Conservation (phyloP, 768 basidiomycete genomes). For the Coprinopsis cinerea region DNA sequence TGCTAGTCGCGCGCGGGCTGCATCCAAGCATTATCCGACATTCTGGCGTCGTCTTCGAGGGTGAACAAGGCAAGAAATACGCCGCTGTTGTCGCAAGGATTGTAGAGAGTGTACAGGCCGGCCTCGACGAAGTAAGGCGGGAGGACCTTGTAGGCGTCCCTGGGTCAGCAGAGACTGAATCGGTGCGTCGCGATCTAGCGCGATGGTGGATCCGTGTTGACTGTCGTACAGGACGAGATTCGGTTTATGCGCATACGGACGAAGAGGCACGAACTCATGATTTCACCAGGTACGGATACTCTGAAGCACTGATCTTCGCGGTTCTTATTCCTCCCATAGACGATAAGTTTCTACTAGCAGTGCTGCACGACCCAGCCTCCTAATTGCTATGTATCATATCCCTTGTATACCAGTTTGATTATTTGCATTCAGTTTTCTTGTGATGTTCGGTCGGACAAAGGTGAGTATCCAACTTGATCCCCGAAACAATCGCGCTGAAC, state of each 20-base stretch:
- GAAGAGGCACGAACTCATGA: slow-evolving; percentile 88
- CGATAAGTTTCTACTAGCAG: slow-evolving; percentile 1
- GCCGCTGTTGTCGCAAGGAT: slow-evolving; percentile 68
- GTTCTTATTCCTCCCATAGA: not conserved
- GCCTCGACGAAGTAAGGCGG: slow-evolving; percentile 70
- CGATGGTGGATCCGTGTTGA: not conserved
- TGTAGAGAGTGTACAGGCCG: slow-evolving; percentile 71
- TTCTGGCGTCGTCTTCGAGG: slow-evolving; percentile 81
- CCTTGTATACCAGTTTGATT: no score
- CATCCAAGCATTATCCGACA: slow-evolving; percentile 78
- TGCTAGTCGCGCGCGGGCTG: slow-evolving; percentile 70
- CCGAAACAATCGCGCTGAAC: no score
- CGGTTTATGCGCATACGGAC: slow-evolving; percentile 89
- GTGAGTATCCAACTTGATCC: no score
- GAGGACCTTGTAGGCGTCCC: slow-evolving; percentile 30
- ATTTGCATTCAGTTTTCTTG: no score
- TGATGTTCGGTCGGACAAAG: no score
- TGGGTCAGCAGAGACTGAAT: slow-evolving; percentile 36
- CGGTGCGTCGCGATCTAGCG: slow-evolving; percentile 32
- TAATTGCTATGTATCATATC: not conserved
- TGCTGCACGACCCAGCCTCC: slow-evolving; percentile 1
- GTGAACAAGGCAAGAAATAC: slow-evolving; percentile 74
- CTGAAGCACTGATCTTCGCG: not conserved
- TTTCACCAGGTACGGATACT: slow-evolving; percentile 71
- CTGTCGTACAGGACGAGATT: slow-evolving; percentile 62